A percentile compares a stretch with the other conserved stretches of the same genome.
These are phyloP conservation scores for Curvularia eragrostidis DNA, from an alignment of 2,329 filamentous ascomycete genomes.

Conservation along the genomic window DNA sequence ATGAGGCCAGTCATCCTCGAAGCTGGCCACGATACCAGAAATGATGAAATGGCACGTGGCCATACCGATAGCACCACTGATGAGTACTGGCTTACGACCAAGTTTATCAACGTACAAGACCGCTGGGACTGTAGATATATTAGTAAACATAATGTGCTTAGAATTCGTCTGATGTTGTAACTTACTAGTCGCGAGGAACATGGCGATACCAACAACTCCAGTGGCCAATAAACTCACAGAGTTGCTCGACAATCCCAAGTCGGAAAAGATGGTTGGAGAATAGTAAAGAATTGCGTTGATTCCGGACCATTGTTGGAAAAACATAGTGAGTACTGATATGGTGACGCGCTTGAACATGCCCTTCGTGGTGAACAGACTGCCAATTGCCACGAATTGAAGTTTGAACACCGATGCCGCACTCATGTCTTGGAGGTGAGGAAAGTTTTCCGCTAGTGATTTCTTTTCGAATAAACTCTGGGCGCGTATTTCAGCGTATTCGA, in stretches of 20 bases:
- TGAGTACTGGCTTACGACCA: constrained; percentile 69
- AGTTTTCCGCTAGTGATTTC: constrained; percentile 69
- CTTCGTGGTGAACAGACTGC: constrained; percentile 67
- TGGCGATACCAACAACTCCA: constrained; percentile 73
- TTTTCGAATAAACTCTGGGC: constrained; percentile 79
- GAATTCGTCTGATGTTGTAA: rapidly evolving
- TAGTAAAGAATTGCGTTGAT: constrained; percentile 58
- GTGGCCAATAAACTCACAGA: constrained; percentile 68
- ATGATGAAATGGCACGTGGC: constrained; percentile 73
- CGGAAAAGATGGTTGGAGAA: constrained; percentile 58
- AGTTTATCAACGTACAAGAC: constrained; percentile 71
- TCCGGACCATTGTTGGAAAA: constrained; percentile 53
- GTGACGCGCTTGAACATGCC: constrained; percentile 71
- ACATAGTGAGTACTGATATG: constrained; percentile 62
- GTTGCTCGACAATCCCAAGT: constrained; percentile 55
- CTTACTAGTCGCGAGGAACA: constrained; percentile 62
- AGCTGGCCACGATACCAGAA: constrained; percentile 70
- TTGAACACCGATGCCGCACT: constrained; percentile 63
- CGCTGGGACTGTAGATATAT: constrained; percentile 56
- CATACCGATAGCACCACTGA: constrained; percentile 73
- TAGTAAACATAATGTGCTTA: neutral
- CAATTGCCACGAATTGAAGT: constrained; percentile 69
- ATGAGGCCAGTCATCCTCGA: constrained; percentile 63
- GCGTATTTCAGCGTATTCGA: constrained; percentile 82
- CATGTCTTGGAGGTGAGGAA: constrained; percentile 67